A percentile compares a stretch with the other conserved stretches of the same genome.
Evolutionary conservation across 768 basidiomycete species (phyloP).

Genomic region (Tylopilus sp.): DNA sequence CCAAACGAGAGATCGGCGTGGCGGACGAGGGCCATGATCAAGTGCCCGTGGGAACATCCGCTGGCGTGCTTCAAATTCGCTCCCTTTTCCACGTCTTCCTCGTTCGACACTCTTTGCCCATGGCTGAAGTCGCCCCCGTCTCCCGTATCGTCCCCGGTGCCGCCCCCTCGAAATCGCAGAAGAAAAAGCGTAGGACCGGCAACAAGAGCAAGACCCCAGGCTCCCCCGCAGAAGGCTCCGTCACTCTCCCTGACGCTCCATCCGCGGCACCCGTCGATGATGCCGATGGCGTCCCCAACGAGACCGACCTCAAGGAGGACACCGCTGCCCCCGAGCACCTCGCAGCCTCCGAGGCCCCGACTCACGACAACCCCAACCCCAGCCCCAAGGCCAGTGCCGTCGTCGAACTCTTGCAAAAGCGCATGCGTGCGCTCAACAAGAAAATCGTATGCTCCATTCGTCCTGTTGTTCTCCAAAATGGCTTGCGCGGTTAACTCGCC

Average conservation of each 20-base stretch:
- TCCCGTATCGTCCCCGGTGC: constrained; percentile 75
- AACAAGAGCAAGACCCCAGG: constrained; percentile 43
- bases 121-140: constrained; percentile 33
- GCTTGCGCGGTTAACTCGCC: constrained; percentile 12
- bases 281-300: constrained; percentile 51
- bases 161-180: constrained; percentile 56
- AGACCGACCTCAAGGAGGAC: constrained; percentile 45
- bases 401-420: constrained; percentile 76
- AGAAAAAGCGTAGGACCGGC: constrained; percentile 68
- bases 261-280: constrained; percentile 48
- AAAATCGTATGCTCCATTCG: constrained; percentile 64
- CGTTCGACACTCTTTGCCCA: constrained; percentile 15
- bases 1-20: constrained; percentile 58
- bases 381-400: constrained; percentile 60
- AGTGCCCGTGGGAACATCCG: constrained; percentile 16
- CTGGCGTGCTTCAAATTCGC: constrained; percentile 13
- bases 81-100: constrained; percentile 3
- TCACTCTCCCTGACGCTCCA: constrained; percentile 42
- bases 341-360: constrained; percentile 38
- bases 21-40: constrained; percentile 31
- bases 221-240: constrained; percentile 39
- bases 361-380: constrained; percentile 40
- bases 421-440: constrained; percentile 73
- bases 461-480: neutral
- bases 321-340: constrained; percentile 45